phyloP scores from a whole-genome alignment of 768 basidiomycete genomes.

The Xerocomellus dryophilus region DNA sequence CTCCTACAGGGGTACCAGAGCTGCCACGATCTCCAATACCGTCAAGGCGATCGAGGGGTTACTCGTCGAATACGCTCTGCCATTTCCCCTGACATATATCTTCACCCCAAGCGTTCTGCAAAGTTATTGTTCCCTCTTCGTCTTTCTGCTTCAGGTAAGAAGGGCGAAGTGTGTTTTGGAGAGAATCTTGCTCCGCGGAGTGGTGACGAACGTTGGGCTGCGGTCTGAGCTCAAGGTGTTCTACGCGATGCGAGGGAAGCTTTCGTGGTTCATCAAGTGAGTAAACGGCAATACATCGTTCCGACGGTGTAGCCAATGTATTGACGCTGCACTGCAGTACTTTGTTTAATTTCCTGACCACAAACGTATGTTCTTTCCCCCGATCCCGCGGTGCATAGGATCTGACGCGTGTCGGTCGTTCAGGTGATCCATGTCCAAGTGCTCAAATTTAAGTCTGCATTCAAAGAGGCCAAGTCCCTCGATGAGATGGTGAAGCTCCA shows the following conservation, averaged over 20 bases:
- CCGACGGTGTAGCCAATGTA: background rate
- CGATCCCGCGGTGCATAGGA: background rate
- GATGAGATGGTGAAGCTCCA: slow-evolving; percentile 76
- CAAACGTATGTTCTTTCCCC: slow-evolving; percentile 49
- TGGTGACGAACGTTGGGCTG: slow-evolving; percentile 32
- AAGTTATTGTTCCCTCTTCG: slow-evolving; percentile 64
- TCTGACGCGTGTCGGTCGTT: background rate
- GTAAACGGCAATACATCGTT: slow-evolving; percentile 27
- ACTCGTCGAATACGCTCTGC: slow-evolving; percentile 72
- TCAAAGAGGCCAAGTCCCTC: slow-evolving; percentile 56
- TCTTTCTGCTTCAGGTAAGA: slow-evolving; percentile 69
- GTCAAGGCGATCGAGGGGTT: slow-evolving; percentile 67
- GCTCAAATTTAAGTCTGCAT: slow-evolving; percentile 52
- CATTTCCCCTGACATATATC: slow-evolving; percentile 79
- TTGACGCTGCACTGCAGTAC: slow-evolving; percentile 40
- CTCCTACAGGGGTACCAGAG: slow-evolving; percentile 55
- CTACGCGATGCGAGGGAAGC: slow-evolving; percentile 69
- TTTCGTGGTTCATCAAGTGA: slow-evolving; percentile 86
- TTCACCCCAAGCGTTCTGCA: slow-evolving; percentile 57
- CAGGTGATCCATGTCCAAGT: slow-evolving; percentile 71
- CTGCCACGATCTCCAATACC: slow-evolving; percentile 46
- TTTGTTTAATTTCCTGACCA: slow-evolving; percentile 67
- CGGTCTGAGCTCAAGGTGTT: slow-evolving; percentile 61
- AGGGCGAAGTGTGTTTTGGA: slow-evolving; percentile 72
- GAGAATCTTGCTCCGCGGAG: slow-evolving; percentile 62